phyloP scores from a whole-genome alignment of 2,329 filamentous ascomycete genomes.

The Fusarium nematophilum region DNA sequence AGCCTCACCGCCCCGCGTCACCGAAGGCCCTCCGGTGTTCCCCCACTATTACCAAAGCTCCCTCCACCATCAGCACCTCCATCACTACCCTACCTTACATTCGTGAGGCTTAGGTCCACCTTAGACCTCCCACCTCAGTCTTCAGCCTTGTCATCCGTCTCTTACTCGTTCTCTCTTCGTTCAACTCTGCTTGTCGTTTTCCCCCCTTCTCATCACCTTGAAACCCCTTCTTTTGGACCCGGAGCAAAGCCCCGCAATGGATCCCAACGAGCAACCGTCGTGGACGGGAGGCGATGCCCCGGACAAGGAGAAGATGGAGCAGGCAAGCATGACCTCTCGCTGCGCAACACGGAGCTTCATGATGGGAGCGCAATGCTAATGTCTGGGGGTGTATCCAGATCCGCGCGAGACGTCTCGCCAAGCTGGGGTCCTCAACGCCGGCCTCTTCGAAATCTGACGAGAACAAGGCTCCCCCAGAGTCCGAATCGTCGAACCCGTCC shows the following conservation, averaged over 20 bases:
- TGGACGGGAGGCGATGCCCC: conserved; percentile 61
- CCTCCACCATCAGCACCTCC: conserved; percentile 10
- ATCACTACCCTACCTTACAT: conserved; percentile 14
- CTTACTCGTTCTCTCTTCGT: conserved; percentile 4
- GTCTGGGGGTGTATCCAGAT: conserved; percentile 53
- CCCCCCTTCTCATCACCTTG: background rate
- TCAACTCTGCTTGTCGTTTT: conserved; percentile 8
- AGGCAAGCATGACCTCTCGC: conserved; percentile 53
- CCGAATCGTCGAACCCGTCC: conserved; percentile 44
- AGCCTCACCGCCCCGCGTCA: conserved; percentile 43
- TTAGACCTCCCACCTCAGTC: conserved; percentile 21
- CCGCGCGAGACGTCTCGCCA: conserved; percentile 61
- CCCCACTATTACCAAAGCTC: conserved; percentile 37
- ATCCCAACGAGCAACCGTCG: conserved; percentile 58
- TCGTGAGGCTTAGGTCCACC: conserved; percentile 38
- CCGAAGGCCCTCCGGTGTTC: conserved; percentile 9
- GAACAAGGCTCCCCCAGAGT: conserved; percentile 42
- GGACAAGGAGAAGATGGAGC: conserved; percentile 69
- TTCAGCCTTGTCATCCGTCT: conserved; percentile 33
- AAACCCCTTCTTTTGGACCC: background rate
- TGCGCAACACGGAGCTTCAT: conserved; percentile 24
- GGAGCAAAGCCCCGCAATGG: conserved; percentile 49
- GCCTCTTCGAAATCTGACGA: conserved; percentile 49
- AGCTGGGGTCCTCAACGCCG: conserved; percentile 54
- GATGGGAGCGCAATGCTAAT: conserved; percentile 28